These are phyloP conservation scores for Fusarium brachygibbosum DNA, from an alignment of 2,329 filamentous ascomycete genomes.

Conservation along the genomic window DNA sequence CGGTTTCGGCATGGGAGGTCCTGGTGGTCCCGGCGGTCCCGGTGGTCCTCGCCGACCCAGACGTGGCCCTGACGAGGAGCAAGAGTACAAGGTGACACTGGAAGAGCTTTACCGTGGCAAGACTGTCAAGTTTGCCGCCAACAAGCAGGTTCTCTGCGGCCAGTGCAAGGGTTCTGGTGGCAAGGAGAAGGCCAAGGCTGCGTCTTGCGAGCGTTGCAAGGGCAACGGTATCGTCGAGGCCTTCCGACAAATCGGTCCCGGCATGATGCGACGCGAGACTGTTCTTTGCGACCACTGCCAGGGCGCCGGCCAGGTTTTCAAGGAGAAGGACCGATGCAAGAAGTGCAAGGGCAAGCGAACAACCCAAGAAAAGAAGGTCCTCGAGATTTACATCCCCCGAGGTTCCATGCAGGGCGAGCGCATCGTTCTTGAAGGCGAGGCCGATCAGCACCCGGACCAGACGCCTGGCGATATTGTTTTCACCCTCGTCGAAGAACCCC, in stretches of 20 bases:
- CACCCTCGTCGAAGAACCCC: slow-evolving; percentile 82
- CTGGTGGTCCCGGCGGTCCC: slow-evolving; percentile 61
- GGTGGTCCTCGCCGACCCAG: slow-evolving; percentile 72
- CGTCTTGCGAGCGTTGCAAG: slow-evolving; percentile 85
- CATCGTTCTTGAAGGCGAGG: slow-evolving; percentile 92
- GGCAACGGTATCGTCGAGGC: slow-evolving; percentile 83
- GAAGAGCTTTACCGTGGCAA: slow-evolving; percentile 99
- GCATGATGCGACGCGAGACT: slow-evolving; percentile 84
- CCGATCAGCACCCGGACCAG: slow-evolving; percentile 90
- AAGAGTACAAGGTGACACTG: slow-evolving; percentile 89
- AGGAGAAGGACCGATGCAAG: slow-evolving; percentile 98
- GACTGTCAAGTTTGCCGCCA: slow-evolving; percentile 95
- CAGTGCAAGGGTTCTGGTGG: slow-evolving; percentile 90
- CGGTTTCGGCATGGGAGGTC: slow-evolving; percentile 73
- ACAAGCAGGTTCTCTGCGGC: slow-evolving; percentile 91
- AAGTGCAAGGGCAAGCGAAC: slow-evolving; percentile 97
- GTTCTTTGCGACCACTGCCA: slow-evolving; percentile 86
- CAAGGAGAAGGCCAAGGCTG: slow-evolving; percentile 89
- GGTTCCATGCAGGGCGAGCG: slow-evolving; percentile 89
- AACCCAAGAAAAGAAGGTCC: slow-evolving; percentile 88
- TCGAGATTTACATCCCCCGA: slow-evolving; percentile 95
- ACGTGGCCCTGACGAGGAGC: slow-evolving; percentile 86
- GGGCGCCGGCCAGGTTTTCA: slow-evolving; percentile 87
- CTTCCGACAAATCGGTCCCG: slow-evolving; percentile 86
- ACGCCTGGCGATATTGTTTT: slow-evolving; percentile 95